Evolutionary conservation across 257 asterid genomes (phyloP).

Genomic region (Mentha longifolia): DNA sequence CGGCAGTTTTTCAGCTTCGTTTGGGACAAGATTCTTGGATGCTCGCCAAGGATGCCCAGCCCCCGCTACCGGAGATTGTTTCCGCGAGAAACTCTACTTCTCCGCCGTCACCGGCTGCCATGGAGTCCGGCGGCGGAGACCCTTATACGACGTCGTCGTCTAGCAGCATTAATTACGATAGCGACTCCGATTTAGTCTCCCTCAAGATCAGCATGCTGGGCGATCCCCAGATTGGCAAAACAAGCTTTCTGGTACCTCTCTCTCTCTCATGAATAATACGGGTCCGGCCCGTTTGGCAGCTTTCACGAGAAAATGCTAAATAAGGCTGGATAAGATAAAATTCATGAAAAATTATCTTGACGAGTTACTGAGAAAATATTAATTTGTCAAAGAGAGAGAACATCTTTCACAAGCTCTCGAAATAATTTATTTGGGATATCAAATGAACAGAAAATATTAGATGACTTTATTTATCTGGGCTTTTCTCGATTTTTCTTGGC

Average conservation of each 20-base stretch:
- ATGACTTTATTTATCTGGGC: no score
- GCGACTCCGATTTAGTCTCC: slow-evolving; percentile 83
- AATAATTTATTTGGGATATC: no score
- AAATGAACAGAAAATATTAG: no score
- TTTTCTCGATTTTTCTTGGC: no score
- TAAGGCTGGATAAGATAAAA: no score
- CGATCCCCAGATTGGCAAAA: slow-evolving; percentile 90
- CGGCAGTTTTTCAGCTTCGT: slow-evolving; percentile 54
- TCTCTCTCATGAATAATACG: background rate
- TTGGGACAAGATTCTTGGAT: slow-evolving; percentile 63
- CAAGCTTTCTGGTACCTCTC: slow-evolving; percentile 67
- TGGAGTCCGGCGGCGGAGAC: slow-evolving; percentile 32
- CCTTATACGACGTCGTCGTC: slow-evolving; percentile 27
- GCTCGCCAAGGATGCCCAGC: slow-evolving; percentile 49
- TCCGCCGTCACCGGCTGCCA: slow-evolving; percentile 25
- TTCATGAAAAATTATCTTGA: no score
- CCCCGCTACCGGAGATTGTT: slow-evolving; percentile 55
- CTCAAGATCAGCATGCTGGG: slow-evolving; percentile 85
- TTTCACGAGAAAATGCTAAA: no score
- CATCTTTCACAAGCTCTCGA: no score
- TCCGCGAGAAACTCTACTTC: slow-evolving; percentile 19
- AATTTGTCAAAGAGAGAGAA: no score
- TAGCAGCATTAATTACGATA: slow-evolving; percentile 42
- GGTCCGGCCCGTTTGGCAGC: no score
- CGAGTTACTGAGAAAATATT: no score